Conservation (phyloP, 768 basidiomycete genomes). For the Mycena crocata region DNA sequence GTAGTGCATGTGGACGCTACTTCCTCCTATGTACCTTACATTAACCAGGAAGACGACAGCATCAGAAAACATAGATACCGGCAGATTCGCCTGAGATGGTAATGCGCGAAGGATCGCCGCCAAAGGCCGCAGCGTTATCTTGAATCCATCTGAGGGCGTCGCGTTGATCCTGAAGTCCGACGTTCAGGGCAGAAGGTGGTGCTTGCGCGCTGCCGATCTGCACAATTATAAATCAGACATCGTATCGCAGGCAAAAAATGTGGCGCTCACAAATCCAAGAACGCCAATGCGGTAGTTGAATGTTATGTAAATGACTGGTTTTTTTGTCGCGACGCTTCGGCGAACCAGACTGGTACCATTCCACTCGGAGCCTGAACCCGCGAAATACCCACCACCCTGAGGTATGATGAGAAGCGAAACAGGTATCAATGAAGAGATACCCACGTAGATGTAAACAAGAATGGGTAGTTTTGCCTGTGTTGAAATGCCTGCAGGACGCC, state of each 20-base stretch:
- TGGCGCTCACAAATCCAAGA: too few relatives aligned
- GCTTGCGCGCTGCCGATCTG: too few relatives aligned
- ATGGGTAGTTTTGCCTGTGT: too few relatives aligned
- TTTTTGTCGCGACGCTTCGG: conserved; percentile 1
- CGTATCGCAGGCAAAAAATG: too few relatives aligned
- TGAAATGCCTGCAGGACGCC: not conserved
- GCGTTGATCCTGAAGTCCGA: conserved; percentile 15
- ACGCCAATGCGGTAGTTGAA: too few relatives aligned
- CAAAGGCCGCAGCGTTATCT: conserved; percentile 7
- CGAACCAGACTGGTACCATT: conserved; percentile 3
- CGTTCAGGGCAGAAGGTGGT: too few relatives aligned
- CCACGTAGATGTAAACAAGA: too few relatives aligned
- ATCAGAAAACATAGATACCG: not conserved
- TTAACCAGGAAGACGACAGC: not conserved
- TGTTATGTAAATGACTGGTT: not conserved
- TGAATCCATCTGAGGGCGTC: conserved; percentile 13
- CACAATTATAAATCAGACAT: too few relatives aligned
- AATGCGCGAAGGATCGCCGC: conserved; percentile 4
- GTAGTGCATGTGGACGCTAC: conserved; percentile 14
- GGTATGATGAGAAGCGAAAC: not conserved
- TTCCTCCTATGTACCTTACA: not conserved
- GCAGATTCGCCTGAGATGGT: not conserved
- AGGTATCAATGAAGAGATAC: too few relatives aligned
- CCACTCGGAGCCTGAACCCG: conserved; percentile 13
- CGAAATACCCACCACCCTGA: conserved; percentile 13